Base-by-base conservation (phyloP, 208 protist species). In the Crithidia bombi region DNA sequence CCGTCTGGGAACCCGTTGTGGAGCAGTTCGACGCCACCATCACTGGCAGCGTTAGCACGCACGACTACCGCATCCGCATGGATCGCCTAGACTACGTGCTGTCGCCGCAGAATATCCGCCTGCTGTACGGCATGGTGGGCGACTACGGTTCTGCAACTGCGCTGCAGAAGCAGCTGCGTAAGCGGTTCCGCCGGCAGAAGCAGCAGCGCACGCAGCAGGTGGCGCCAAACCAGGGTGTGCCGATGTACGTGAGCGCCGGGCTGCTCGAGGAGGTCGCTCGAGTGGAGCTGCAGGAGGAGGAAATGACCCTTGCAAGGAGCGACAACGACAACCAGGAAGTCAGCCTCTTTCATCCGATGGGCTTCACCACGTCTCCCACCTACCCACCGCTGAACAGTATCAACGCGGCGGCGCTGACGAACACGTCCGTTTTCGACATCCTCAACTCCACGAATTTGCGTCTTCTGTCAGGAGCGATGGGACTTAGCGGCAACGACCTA, bases 1-100 rank as follows among this genome's bases (percentile, higher is more conserved):
- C 81, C 23, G 81, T 96, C 23, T 96, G 91, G 91, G 91, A 96
- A 72, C 91, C 91, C 38, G 73, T 91, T 15, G 62, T 96, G n/a
- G 91, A 96, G 75, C 51, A 74, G 33, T 76, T 96, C 44, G 79
- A 85, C 26, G 68, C 49, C 9, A 68, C 36, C 50, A 56, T 89
- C 51, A 71, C 69, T 0, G 91, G 86, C 62, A 87, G 85, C 51
- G 62, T 81, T 14, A 78, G 78, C 43, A 77, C 79, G 32, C 80
- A 87, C 64, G 61, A 83, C 59, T 96, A 85, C 71, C 76, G 71
- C 62, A 23, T 91, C 11, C 77, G 73, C 46, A 67, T 93, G 43
- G 75, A 85, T 23, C 83, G 77, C 10, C 46, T 93, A n/a, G 86
- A 93, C 78, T 85, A 84, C 50, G 84, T 95, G 5, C 36, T 95